Evolutionary conservation across 306 rosid species (phyloP).

Genomic region (Dicorynia guianensis): DNA sequence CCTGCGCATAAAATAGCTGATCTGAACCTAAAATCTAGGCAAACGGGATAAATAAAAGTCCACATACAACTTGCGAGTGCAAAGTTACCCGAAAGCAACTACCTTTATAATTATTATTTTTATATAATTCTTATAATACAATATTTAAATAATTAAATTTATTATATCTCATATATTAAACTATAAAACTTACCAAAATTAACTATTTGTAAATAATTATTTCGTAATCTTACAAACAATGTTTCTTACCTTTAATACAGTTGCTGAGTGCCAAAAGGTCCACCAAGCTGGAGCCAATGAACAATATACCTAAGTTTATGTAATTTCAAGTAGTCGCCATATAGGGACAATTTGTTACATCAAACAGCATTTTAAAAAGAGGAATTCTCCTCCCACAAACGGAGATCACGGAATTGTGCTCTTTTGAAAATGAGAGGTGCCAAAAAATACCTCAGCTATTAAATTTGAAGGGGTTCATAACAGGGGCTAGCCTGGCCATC

Average conservation of each 20-base stretch:
- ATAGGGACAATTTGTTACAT: background rate
- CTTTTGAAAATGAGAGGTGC: no score
- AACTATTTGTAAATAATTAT: no score
- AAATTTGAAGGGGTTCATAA: slow-evolving; percentile 20
- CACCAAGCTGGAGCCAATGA: background rate
- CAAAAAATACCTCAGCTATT: background rate
- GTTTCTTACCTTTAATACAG: no score
- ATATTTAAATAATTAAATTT: no score
- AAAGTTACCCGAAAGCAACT: background rate
- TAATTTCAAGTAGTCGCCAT: background rate
- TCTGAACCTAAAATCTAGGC: background rate
- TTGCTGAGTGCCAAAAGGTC: background rate
- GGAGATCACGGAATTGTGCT: no score
- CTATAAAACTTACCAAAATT: no score
- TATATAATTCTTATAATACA: no score
- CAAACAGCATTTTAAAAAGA: no score
- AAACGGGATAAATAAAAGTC: background rate
- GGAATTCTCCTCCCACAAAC: no score
- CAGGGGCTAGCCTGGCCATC: slow-evolving; percentile 18
- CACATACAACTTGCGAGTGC: background rate
- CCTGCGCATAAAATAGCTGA: background rate
- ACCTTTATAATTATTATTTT: no score
- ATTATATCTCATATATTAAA: no score
- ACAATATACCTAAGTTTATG: background rate
- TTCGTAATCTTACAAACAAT: no score